A percentile compares a stretch with the other conserved stretches of the same genome.
These are phyloP conservation scores for Rubus parviflorus DNA, from an alignment of 306 rosid genomes.

Conservation along the genomic window DNA sequence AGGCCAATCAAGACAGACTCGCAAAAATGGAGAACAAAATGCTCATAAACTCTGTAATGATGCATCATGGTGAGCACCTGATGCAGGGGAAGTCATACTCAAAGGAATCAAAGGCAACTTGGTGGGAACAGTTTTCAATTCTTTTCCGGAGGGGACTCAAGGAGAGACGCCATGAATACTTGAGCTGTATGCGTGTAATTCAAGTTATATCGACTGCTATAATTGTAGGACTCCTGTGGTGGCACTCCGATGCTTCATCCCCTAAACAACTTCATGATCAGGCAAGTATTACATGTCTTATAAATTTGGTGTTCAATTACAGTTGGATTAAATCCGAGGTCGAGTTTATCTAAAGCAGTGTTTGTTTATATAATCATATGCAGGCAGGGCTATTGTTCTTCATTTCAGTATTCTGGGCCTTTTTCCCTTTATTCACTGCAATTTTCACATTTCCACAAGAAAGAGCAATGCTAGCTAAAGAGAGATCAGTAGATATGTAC, in stretches of 20 bases:
- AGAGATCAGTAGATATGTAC: slow-evolving; percentile 91
- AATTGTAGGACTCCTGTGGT: slow-evolving; percentile 91
- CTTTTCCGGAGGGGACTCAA: slow-evolving; percentile 76
- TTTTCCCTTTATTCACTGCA: slow-evolving; percentile 85
- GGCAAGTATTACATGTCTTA: slow-evolving; percentile 31
- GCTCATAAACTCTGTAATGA: slow-evolving; percentile 44
- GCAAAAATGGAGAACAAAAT: slow-evolving; percentile 68
- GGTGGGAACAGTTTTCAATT: slow-evolving; percentile 78
- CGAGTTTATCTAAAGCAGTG: neutral
- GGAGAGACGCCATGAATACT: slow-evolving; percentile 82
- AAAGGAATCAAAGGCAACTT: slow-evolving; percentile 78
- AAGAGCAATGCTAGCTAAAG: slow-evolving; percentile 85
- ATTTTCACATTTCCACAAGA: slow-evolving; percentile 98
- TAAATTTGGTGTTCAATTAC: neutral
- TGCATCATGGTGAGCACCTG: slow-evolving; percentile 45
- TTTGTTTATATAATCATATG: neutral
- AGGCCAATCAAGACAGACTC: slow-evolving; percentile 61
- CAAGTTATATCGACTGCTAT: slow-evolving; percentile 90
- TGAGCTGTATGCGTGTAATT: slow-evolving; percentile 77
- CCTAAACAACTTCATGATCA: slow-evolving; percentile 72
- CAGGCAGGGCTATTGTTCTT: slow-evolving; percentile 96
- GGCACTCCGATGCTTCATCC: slow-evolving; percentile 66
- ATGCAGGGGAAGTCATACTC: slow-evolving; percentile 35
- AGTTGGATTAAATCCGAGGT: neutral
- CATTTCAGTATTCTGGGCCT: slow-evolving; percentile 93